These are phyloP conservation scores for Debaryomycetaceae sp. DNA, from an alignment of 1,139 yeast genomes.

Conservation along the genomic window DNA sequence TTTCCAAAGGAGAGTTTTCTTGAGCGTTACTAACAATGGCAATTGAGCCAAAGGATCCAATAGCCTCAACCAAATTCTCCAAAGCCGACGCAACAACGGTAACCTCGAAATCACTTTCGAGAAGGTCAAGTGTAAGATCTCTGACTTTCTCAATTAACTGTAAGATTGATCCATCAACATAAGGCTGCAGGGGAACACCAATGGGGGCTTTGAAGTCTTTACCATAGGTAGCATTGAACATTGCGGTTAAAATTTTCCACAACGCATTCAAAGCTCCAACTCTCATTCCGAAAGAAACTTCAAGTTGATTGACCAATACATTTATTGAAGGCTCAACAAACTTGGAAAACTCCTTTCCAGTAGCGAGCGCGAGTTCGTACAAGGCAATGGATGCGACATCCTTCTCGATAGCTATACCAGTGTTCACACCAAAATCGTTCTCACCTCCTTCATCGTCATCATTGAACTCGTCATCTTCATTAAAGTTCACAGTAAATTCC, in stretches of 20 bases:
- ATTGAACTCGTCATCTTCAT: constrained; percentile 33
- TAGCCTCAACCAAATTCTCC: constrained; percentile 69
- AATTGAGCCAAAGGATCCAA: constrained; percentile 71
- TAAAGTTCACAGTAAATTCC: constrained; percentile 58
- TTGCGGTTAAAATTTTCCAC: constrained; percentile 79
- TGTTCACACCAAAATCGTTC: constrained; percentile 77
- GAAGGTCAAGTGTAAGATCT: constrained; percentile 55
- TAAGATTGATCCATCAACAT: constrained; percentile 55
- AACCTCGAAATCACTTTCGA: constrained; percentile 78
- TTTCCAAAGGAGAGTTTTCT: constrained; percentile 59
- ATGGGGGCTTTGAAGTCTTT: constrained; percentile 57
- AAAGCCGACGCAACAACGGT: constrained; percentile 77
- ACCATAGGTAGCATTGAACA: constrained; percentile 56
- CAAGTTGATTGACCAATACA: constrained; percentile 67
- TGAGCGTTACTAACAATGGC: constrained; percentile 58
- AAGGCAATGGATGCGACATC: constrained; percentile 95
- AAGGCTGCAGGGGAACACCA: constrained; percentile 67
- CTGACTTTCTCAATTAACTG: constrained; percentile 66
- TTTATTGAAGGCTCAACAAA: constrained; percentile 71
- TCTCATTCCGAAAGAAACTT: constrained; percentile 87
- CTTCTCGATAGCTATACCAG: constrained; percentile 94
- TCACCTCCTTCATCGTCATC: constrained; percentile 53
- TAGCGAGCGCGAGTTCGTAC: constrained; percentile 83
- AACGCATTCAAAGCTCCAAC: constrained; percentile 79
- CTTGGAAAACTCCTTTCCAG: constrained; percentile 75